phyloP scores from a whole-genome alignment of 2,329 filamentous ascomycete species.

The Chaetomium sp. region DNA sequence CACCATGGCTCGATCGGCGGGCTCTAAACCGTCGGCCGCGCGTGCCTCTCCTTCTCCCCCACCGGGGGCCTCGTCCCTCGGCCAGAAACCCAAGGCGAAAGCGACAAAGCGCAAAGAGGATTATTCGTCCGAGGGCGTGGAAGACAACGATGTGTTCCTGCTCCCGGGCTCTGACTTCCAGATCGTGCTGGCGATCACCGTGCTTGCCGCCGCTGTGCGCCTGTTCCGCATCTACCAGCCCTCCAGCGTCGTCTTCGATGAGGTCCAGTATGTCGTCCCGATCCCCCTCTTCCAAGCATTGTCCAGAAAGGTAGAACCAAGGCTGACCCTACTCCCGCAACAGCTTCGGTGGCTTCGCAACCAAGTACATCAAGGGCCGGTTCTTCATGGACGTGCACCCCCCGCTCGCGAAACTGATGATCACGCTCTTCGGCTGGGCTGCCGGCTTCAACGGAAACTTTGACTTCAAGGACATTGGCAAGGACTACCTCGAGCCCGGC shows the following conservation, averaged over 20 bases:
- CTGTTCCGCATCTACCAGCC: conserved; percentile 96
- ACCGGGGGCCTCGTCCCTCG: conserved; percentile 4
- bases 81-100: conserved; percentile 24
- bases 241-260: conserved; percentile 94
- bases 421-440: conserved; percentile 89
- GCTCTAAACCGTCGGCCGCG: conserved; percentile 32
- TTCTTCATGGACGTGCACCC: conserved; percentile 99
- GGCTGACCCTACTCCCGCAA: conserved; percentile 19
- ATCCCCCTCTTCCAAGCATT: not conserved
- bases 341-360: conserved; percentile 95
- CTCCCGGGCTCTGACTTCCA: conserved; percentile 80
- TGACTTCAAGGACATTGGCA: conserved; percentile 99
- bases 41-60: conserved; percentile 23
- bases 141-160: conserved; percentile 86
- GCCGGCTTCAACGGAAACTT: conserved; percentile 94
- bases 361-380: conserved; percentile 97
- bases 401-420: conserved; percentile 90
- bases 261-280: conserved; percentile 76
- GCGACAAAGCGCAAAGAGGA: conserved; percentile 36
- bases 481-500: conserved; percentile 90
- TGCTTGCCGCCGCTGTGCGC: conserved; percentile 72
- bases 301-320: not conserved
- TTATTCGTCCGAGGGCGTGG: conserved; percentile 72
- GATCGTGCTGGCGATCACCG: conserved; percentile 63
- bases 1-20: conserved; percentile 34